A percentile compares a stretch with the other conserved stretches of the same genome.
Evolutionary conservation across 495 filamentous ascomycete genomes (phyloP).

Genomic region (Oleoguttula mirabilis): DNA sequence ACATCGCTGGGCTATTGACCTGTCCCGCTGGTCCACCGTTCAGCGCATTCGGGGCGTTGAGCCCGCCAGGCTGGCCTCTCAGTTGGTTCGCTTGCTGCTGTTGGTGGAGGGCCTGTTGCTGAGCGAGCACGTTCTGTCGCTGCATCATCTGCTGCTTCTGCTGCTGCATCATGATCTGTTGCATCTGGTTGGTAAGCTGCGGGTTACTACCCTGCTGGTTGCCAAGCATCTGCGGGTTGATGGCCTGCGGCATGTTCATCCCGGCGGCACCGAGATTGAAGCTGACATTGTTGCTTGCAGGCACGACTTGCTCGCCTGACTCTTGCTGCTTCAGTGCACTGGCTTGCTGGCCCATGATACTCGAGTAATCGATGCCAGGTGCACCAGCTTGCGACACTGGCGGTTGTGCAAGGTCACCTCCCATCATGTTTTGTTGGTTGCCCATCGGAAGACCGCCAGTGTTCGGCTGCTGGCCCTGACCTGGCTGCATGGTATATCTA

Average conservation of each 20-base stretch:
- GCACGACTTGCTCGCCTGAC: conserved; percentile 53
- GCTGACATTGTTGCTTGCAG: conserved; percentile 45
- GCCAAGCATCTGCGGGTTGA: conserved; percentile 21
- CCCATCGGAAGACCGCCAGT: background rate
- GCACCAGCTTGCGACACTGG: conserved; percentile 23
- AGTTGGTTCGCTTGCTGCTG: conserved; percentile 32
- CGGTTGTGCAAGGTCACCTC: background rate
- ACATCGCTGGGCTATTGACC: conserved; percentile 32
- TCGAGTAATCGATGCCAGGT: conserved; percentile 29
- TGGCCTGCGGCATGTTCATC: conserved; percentile 14
- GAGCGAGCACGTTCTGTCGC: conserved; percentile 18
- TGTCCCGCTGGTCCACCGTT: conserved; percentile 38
- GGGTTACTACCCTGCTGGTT: conserved; percentile 10
- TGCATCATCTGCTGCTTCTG: conserved; percentile 16
- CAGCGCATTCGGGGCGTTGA: conserved; percentile 33
- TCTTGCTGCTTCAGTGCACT: conserved; percentile 52
- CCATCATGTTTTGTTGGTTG: conserved; percentile 1
- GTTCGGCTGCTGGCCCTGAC: conserved; percentile 22
- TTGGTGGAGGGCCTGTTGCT: conserved; percentile 32
- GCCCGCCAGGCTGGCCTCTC: conserved; percentile 36
- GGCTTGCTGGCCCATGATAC: conserved; percentile 46
- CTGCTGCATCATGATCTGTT: conserved; percentile 17
- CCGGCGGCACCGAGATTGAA: conserved; percentile 19
- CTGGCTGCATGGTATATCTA: too few relatives aligned
- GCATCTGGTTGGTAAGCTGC: conserved; percentile 2